Conservation (phyloP, 345 rosid genomes). For the Abelmoschus esculentus region DNA sequence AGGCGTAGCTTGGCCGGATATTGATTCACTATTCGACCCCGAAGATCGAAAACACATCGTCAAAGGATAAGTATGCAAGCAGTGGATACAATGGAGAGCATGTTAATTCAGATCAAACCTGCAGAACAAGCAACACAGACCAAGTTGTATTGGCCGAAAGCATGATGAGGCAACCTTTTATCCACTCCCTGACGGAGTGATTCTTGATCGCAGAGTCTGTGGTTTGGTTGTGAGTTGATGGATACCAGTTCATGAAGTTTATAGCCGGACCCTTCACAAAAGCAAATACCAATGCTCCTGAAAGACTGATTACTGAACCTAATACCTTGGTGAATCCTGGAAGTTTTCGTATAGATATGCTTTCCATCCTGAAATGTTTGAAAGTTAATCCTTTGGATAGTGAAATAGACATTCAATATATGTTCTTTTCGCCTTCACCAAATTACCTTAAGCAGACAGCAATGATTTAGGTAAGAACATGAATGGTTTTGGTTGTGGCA, state of each 20-base stretch:
- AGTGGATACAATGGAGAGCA: not conserved
- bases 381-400: not conserved
- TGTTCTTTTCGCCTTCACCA: not conserved
- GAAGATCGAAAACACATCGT: not conserved
- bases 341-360: slow-evolving; percentile 4
- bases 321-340: slow-evolving; percentile 61
- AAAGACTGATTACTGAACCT: slow-evolving; percentile 50
- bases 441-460: slow-evolving; percentile 52
- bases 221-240: slow-evolving; percentile 12
- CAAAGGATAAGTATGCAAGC: not conserved
- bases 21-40: slow-evolving; percentile 52
- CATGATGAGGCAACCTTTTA: slow-evolving; percentile 76
- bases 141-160: slow-evolving; percentile 61
- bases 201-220: slow-evolving; percentile 4
- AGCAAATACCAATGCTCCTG: slow-evolving; percentile 74
- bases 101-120: slow-evolving; percentile 34
- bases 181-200: slow-evolving; percentile 22
- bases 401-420: not conserved
- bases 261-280: slow-evolving; percentile 71
- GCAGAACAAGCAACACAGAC: slow-evolving; percentile 80
- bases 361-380: slow-evolving; percentile 13
- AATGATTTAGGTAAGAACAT: slow-evolving; percentile 63
- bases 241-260: slow-evolving; percentile 23
- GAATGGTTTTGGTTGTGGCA: slow-evolving; percentile 69
- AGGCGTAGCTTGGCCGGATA: slow-evolving; percentile 64